Evolutionary conservation across 2,329 filamentous ascomycete genomes (phyloP).

Genomic region (Colletotrichum liriopes): DNA sequence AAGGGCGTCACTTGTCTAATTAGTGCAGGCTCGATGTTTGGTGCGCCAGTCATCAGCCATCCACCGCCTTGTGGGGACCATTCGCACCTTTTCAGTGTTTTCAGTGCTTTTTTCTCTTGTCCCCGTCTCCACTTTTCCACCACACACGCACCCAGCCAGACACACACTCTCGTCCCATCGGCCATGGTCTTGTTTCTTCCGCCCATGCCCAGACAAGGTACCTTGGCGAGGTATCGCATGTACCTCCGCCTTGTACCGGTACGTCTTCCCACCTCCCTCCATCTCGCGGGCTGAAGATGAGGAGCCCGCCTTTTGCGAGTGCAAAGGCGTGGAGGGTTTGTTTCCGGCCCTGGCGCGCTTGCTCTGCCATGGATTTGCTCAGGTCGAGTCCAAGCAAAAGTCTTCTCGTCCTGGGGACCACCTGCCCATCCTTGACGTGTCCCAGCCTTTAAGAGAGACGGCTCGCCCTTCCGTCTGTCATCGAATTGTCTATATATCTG

Average conservation of each 20-base stretch:
- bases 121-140: background rate
- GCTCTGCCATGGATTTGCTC: conserved; percentile 34
- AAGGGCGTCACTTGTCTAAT: conserved; percentile 32
- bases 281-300: conserved; percentile 27
- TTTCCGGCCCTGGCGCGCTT: conserved; percentile 28
- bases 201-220: conserved; percentile 12
- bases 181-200: conserved; percentile 7
- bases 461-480: conserved; percentile 33
- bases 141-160: background rate
- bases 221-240: conserved; percentile 22
- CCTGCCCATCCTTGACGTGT: conserved; percentile 29
- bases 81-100: background rate
- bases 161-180: background rate
- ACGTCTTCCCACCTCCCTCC: conserved; percentile 37
- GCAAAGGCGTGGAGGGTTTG: conserved; percentile 30
- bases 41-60: conserved; percentile 6
- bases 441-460: conserved; percentile 39
- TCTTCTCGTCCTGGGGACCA: conserved; percentile 5
- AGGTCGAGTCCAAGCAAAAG: conserved; percentile 11
- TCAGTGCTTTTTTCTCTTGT: background rate
- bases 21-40: background rate
- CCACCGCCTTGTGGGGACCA: conserved; percentile 12
- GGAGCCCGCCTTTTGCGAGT: conserved; percentile 36
- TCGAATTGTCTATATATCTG: conserved; percentile 10
- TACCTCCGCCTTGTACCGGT: conserved; percentile 42